Base-by-base conservation (phyloP, 176 grass and related monocot species). In the Guadua angustifolia region DNA sequence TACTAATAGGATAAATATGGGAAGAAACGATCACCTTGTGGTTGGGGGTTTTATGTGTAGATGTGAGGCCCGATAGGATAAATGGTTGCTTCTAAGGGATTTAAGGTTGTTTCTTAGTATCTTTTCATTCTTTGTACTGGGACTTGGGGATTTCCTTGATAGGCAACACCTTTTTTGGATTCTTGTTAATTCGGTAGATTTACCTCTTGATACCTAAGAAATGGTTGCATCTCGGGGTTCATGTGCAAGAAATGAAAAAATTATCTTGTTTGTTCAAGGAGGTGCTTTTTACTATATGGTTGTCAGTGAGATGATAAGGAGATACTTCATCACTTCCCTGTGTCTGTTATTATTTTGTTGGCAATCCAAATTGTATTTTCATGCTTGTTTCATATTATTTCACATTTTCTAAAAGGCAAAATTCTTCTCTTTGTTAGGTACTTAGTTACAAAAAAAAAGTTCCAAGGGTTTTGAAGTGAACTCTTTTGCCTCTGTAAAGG, bases 1-100 rank as follows among this genome's bases (percentile, higher is more conserved):
- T 45, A 70, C 40, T 57, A 88, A 71, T n/a, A n/a, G n/a, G n/a
- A n/a, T n/a, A 56, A 21, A 56, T 3, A 14, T 33, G 61, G 25
- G 61, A 33, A 64, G 25, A 64, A 32, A n/a, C 32, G 26, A 32
- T 33, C 63, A 18, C 15, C 14, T 66, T 36, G 6, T 36, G 6
- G 13, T 59, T 59, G n/a, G 9, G 56, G 12, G n/a, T 59, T 22
- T 24, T 59, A 59, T 24, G 56, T 59, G 56, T 24, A 12, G n/a
- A 59, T 24, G 4, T 24, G 9, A 59, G 17, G n/a, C n/a, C n/a
- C 58, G 8, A n/a, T 25, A 16, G 6, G 19, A 56, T 56, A 58
- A 75, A 76, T 59, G 21, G 36, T 60, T 61, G 13, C 42, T 77
- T 77, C n/a, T n/a, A n/a, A n/a, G n/a, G n/a, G 36, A 77, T 42